These are phyloP conservation scores for Pittosporum tobira DNA, from an alignment of 129 eudicot genomes.

Conservation along the genomic window DNA sequence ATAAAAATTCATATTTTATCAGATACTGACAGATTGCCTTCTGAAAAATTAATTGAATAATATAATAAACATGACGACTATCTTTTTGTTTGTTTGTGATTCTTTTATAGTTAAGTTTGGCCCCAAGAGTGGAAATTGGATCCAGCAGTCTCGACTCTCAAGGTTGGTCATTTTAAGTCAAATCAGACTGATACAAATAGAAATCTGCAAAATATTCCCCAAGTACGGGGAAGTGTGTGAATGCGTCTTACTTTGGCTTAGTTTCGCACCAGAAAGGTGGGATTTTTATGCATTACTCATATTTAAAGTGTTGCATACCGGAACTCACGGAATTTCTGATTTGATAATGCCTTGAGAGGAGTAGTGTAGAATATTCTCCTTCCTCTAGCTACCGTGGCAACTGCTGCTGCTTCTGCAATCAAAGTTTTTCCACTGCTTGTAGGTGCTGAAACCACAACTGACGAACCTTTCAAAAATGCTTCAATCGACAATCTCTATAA, in stretches of 20 bases:
- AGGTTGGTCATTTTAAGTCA: too few relatives aligned
- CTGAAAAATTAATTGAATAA: not conserved
- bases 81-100: too few relatives aligned
- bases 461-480: conserved; percentile 96
- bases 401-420: conserved; percentile 98
- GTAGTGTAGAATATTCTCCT: conserved; percentile 90
- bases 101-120: too few relatives aligned
- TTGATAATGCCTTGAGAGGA: conserved; percentile 94
- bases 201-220: not conserved
- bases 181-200: not conserved
- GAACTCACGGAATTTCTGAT: conserved; percentile 96
- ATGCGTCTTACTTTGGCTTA: not conserved
- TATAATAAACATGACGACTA: not conserved
- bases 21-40: not conserved
- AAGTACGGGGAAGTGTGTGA: not conserved
- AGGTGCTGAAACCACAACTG: conserved; percentile 98
- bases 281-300: not conserved
- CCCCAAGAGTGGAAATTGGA: too few relatives aligned
- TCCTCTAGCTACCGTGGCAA: conserved; percentile 86
- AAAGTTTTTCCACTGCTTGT: conserved; percentile 97
- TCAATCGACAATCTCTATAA: conserved; percentile 69
- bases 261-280: not conserved
- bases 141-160: too few relatives aligned
- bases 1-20: not conserved
- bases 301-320: conserved; percentile 32